A percentile compares a stretch with the other conserved stretches of the same genome.
These are phyloP conservation scores for Aspergillus calidoustus DNA, from an alignment of 2,329 filamentous ascomycete genomes.

Conservation along the genomic window DNA sequence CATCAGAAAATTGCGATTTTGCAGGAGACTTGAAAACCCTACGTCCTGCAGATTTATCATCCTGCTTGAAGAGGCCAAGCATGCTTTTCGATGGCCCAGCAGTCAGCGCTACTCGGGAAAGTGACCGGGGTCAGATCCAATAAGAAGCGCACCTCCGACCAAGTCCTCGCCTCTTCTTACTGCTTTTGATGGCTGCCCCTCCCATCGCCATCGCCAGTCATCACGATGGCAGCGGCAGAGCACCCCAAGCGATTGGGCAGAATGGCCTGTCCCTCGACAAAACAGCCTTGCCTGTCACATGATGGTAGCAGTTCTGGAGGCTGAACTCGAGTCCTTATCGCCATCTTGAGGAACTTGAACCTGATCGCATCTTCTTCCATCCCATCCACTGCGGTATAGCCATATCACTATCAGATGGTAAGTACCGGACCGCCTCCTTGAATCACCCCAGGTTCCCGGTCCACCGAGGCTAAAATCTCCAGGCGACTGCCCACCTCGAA, in stretches of 20 bases:
- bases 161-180: conserved; percentile 14
- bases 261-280: background rate
- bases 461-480: conserved; percentile 1
- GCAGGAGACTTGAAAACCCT: background rate
- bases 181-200: conserved; percentile 1
- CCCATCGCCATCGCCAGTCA: background rate
- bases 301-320: conserved; percentile 7
- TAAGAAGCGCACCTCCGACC: background rate
- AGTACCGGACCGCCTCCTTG: background rate
- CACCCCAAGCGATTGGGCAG: conserved; percentile 16
- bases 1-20: background rate
- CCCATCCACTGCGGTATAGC: background rate
- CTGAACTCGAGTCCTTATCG: conserved; percentile 11
- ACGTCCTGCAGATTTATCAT: background rate
- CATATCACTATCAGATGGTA: conserved; percentile 17
- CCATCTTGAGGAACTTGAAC: background rate
- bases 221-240: background rate
- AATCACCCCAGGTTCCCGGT: background rate
- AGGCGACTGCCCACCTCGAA: conserved; percentile 29
- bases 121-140: conserved; percentile 4
- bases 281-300: conserved; percentile 12
- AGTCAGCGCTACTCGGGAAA: background rate
- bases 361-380: background rate
- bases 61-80: background rate
- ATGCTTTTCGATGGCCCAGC: background rate